Conservation (phyloP, 192 early-diverging fungal genomes). For the Linnemannia exigua region DNA sequence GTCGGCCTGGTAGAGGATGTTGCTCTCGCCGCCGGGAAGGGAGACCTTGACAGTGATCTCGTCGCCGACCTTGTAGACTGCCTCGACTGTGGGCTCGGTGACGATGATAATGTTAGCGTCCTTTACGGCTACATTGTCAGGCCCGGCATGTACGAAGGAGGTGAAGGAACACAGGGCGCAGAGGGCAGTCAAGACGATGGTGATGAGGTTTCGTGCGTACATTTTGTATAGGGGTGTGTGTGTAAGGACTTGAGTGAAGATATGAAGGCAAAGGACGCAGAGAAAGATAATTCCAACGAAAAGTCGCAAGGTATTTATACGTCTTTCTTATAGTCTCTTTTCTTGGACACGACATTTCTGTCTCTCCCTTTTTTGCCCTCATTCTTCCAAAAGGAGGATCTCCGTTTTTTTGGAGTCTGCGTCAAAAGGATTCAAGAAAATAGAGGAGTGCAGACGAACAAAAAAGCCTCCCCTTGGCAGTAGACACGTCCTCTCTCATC, state of each 20-base stretch:
- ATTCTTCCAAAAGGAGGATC: background rate
- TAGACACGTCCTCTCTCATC: background rate
- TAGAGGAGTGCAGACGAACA: too few species aligned
- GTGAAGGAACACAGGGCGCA: conserved; percentile 12
- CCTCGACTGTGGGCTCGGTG: background rate
- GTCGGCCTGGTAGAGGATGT: conserved; percentile 29
- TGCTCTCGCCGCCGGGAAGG: conserved; percentile 8
- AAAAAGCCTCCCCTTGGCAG: background rate
- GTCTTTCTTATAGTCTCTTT: background rate
- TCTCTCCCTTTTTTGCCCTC: background rate
- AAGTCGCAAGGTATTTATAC: background rate
- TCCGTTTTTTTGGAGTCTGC: background rate
- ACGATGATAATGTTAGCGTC: conserved; percentile 22
- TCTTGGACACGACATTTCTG: background rate
- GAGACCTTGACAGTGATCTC: conserved; percentile 15
- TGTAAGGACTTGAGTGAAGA: background rate
- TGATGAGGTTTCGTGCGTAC: conserved; percentile 29
- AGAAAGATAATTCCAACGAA: background rate
- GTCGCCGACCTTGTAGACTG: conserved; percentile 31
- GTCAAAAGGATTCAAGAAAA: too few species aligned
- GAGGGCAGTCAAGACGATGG: conserved; percentile 21
- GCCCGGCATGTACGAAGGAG: conserved; percentile 1
- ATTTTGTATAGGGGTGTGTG: conserved; percentile 1
- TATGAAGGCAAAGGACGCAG: background rate
- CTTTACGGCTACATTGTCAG: background rate